phyloP scores from a whole-genome alignment of 2,329 filamentous ascomycete species.

The Arthrobotrys sinensis region DNA sequence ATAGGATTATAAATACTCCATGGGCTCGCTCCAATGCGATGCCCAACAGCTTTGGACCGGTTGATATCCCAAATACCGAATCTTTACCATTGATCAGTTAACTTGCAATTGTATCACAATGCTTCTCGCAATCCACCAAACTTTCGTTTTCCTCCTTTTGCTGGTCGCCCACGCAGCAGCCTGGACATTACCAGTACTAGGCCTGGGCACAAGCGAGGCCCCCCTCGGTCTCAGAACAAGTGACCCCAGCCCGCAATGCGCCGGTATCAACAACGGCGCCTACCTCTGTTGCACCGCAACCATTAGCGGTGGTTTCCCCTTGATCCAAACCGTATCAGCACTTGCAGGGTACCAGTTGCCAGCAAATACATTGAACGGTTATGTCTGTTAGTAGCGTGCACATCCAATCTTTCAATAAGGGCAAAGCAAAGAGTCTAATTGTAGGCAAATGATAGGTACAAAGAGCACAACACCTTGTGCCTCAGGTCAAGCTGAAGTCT shows the following conservation, averaged over 20 bases:
- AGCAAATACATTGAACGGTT: slow-evolving; percentile 35
- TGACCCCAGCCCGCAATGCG: slow-evolving; percentile 28
- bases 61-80: background rate
- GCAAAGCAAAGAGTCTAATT: no score
- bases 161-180: background rate
- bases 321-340: background rate
- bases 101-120: background rate
- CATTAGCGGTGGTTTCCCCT: slow-evolving; percentile 28
- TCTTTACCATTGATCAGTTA: background rate
- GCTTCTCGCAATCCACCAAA: background rate
- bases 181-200: slow-evolving; percentile 25
- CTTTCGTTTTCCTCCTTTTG: slow-evolving; percentile 6
- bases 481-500: background rate
- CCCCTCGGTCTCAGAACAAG: background rate
- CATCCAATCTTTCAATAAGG: no score
- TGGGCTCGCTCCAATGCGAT: background rate
- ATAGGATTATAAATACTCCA: background rate
- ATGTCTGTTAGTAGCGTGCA: slow-evolving; percentile 13
- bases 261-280: slow-evolving; percentile 19
- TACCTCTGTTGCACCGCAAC: slow-evolving; percentile 27
- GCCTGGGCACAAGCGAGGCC: slow-evolving; percentile 10
- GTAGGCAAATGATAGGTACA: background rate
- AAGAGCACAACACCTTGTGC: background rate
- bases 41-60: background rate
- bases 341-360: slow-evolving; percentile 1